Conservation (phyloP, 768 basidiomycete species). For the Coprinellus micaceus region DNA sequence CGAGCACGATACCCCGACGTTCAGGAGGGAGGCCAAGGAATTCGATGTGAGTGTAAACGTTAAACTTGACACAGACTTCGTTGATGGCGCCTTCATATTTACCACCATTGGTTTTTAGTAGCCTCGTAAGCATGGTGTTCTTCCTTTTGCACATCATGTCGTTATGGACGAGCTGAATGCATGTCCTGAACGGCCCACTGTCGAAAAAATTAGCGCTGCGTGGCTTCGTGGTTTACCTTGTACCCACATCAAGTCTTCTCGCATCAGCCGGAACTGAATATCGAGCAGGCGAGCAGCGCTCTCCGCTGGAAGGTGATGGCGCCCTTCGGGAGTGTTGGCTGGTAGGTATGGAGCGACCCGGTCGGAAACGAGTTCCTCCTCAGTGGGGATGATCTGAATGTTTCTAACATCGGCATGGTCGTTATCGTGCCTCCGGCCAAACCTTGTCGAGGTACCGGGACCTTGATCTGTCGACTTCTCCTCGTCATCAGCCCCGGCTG, state of each 20-base stretch:
- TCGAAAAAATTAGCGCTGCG: background rate
- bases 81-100: conserved; percentile 45
- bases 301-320: conserved; percentile 53
- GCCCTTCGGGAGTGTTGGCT: conserved; percentile 52
- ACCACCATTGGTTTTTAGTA: conserved; percentile 55
- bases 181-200: conserved; percentile 51
- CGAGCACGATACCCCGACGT: conserved; percentile 37
- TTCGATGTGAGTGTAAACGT: conserved; percentile 52
- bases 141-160: conserved; percentile 33
- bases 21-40: conserved; percentile 37
- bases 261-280: conserved; percentile 68
- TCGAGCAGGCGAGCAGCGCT: conserved; percentile 69
- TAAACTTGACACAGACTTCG: conserved; percentile 54
- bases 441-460: too few relatives aligned
- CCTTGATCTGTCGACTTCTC: conserved; percentile 54
- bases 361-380: conserved; percentile 53
- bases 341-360: conserved; percentile 57
- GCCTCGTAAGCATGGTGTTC: conserved; percentile 38
- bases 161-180: conserved; percentile 45
- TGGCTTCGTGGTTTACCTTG: too few relatives aligned
- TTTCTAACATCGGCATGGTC: conserved; percentile 51
- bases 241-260: conserved; percentile 76
- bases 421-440: conserved; percentile 67
- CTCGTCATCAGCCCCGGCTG: too few relatives aligned
- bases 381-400: conserved; percentile 69